Evolutionary conservation across 2,329 filamentous ascomycete genomes (phyloP), one percentile per base, ranked within the genome.

Genomic region (Colletotrichum kahawae): DNA sequence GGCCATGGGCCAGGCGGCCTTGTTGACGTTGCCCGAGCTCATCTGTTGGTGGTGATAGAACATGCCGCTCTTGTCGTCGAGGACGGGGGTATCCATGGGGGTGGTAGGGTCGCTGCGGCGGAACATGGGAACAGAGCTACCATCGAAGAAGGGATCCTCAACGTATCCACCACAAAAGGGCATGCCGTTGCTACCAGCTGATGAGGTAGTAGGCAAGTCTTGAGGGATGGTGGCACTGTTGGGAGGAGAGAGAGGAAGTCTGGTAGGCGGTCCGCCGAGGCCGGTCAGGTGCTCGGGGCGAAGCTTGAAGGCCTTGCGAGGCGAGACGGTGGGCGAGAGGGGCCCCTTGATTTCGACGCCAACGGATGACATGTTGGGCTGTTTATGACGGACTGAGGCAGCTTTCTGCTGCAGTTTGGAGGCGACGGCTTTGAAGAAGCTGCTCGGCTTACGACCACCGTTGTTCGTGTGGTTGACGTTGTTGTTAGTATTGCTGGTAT

Each of bases 321-420:
- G 80, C 27, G 76, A 77, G n/a, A 71, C 51, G 43, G 59, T 74
- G 65, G 76, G 76, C 56, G 76, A 77, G 54, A 77, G 69, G 64
- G 75, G 68, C 14, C 68, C 68, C 62, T 70, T 67, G 34, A 38
- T 57, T 36, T 72, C 71, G 65, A 75, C 63, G 75, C 65, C 54
- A 64, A 77, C 64, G 63, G 76, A 70, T 63, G 76, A 75, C 76
- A 77, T 77, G 54, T 60, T 70, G 71, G 57, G 68, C 48, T 74
- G 65, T 68, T 75, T 77, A 62, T 71, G 66, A 69, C 82, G 81
- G 67, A 85, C 77, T 51, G 80, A 82, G 24, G 82, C 82, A 29
- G 85, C 84, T 77, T 85, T 86, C 67, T 83, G 82, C 67, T 83
- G 82, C 60, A 86, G 80, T 5, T 84, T 86, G 38, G 85, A 86